Conservation (phyloP, 2,329 filamentous ascomycete genomes). For the Sclerotinia spermophila region DNA sequence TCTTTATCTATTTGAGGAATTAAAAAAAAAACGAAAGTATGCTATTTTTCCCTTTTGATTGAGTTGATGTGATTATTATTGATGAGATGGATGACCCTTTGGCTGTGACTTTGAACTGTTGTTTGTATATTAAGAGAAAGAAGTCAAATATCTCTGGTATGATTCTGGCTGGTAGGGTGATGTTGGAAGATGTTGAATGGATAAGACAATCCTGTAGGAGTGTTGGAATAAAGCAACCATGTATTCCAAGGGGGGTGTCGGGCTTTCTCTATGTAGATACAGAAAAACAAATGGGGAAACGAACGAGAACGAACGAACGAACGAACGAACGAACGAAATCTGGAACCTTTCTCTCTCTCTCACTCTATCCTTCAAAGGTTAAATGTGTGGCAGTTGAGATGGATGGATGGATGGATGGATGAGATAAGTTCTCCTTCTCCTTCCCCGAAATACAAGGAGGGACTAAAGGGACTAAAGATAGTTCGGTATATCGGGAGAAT, state of each 20-base stretch:
- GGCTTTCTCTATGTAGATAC: neutral
- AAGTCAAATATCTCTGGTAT: neutral
- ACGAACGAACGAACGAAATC: neutral
- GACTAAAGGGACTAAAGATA: neutral
- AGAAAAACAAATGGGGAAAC: neutral
- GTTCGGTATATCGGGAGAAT: conserved; percentile 8
- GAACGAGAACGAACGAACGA: neutral
- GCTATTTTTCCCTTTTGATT: neutral
- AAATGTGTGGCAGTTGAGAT: neutral
- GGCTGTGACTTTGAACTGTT: neutral
- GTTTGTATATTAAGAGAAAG: neutral
- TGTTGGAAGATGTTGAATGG: neutral
- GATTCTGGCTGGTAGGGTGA: neutral
- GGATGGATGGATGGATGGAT: neutral
- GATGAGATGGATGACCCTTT: neutral
- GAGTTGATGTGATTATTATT: neutral
- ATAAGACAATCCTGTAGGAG: neutral
- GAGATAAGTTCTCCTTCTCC: neutral
- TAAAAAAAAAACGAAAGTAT: neutral
- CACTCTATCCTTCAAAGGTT: neutral
- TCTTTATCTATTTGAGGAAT: neutral
- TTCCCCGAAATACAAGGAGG: neutral
- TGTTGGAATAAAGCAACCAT: neutral
- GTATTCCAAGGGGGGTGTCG: neutral
- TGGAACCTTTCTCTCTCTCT: neutral